Conservation (phyloP, 1,284 basidiomycete species). For the Xerocomus nothofagi region DNA sequence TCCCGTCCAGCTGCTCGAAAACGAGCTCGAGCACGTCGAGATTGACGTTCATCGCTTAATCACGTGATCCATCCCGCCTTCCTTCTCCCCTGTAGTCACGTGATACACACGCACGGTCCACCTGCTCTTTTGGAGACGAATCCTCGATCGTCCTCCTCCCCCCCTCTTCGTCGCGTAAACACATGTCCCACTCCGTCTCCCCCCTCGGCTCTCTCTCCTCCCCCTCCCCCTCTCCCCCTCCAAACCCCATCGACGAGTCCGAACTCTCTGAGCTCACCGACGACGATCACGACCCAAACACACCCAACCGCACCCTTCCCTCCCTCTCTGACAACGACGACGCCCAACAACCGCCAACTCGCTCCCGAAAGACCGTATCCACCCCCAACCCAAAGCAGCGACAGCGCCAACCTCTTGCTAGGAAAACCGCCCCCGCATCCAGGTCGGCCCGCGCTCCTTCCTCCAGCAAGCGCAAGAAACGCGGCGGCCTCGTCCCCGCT, state of each 20-base stretch:
- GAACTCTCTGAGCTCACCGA: slow-evolving; percentile 81
- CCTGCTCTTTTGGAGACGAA: slow-evolving; percentile 15
- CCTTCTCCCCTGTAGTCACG: slow-evolving; percentile 13
- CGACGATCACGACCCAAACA: slow-evolving; percentile 60
- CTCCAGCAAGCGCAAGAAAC: slow-evolving; percentile 50
- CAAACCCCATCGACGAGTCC: slow-evolving; percentile 52
- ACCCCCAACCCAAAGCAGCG: slow-evolving; percentile 9
- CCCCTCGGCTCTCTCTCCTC: slow-evolving; percentile 63
- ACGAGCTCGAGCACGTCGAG: slow-evolving; percentile 69
- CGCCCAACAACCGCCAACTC: slow-evolving; percentile 23
- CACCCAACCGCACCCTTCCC: slow-evolving; percentile 12
- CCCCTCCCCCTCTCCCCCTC: slow-evolving; percentile 41
- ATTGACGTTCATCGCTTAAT: slow-evolving; percentile 47
- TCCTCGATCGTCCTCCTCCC: slow-evolving; percentile 2
- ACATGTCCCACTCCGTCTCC: slow-evolving; percentile 29
- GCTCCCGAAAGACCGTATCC: slow-evolving; percentile 18
- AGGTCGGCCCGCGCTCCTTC: slow-evolving; percentile 23
- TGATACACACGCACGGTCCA: slow-evolving; percentile 29
- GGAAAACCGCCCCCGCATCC: slow-evolving; percentile 10
- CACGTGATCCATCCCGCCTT: slow-evolving; percentile 4
- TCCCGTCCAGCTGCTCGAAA: slow-evolving; percentile 49
- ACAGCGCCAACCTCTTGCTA: slow-evolving; percentile 8
- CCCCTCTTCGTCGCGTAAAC: not conserved
- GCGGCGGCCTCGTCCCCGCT: slow-evolving; percentile 66
- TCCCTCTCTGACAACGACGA: slow-evolving; percentile 26